These are phyloP conservation scores for Nakazawaea anatomiae DNA, from an alignment of 805 yeast genomes.

Conservation along the genomic window DNA sequence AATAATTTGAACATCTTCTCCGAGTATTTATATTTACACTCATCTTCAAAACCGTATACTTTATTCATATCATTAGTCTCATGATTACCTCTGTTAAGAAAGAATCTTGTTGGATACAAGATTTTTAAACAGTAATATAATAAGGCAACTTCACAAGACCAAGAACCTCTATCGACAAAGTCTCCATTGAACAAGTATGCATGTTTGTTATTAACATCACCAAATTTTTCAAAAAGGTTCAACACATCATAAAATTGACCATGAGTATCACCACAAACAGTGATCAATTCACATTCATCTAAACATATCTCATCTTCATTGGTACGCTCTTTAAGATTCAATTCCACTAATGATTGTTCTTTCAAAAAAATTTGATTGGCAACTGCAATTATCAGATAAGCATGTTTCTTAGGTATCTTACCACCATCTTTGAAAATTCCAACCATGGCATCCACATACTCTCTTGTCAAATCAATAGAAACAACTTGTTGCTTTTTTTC, in stretches of 20 bases:
- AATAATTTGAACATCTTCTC: constrained; percentile 77
- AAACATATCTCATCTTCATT: constrained; percentile 41
- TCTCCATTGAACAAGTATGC: constrained; percentile 91
- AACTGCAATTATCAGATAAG: constrained; percentile 72
- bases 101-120: constrained; percentile 63
- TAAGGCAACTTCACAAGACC: constrained; percentile 96
- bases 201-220: constrained; percentile 61
- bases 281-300: constrained; percentile 43
- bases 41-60: constrained; percentile 94
- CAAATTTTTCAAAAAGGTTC: constrained; percentile 70
- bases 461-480: constrained; percentile 39
- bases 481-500: constrained; percentile 25
- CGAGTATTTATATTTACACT: constrained; percentile 85
- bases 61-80: constrained; percentile 96
- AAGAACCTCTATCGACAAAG: constrained; percentile 95
- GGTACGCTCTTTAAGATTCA: constrained; percentile 34
- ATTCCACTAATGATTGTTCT: constrained; percentile 75
- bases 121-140: constrained; percentile 72
- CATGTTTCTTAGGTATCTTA: constrained; percentile 72
- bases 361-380: constrained; percentile 56
- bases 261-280: constrained; percentile 96
- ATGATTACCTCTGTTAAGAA: constrained; percentile 90
- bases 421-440: constrained; percentile 69
- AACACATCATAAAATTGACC: constrained; percentile 92
- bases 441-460: constrained; percentile 61